Base-by-base conservation (phyloP, 2,329 filamentous ascomycete genomes). In the Xylariaceae sp. region DNA sequence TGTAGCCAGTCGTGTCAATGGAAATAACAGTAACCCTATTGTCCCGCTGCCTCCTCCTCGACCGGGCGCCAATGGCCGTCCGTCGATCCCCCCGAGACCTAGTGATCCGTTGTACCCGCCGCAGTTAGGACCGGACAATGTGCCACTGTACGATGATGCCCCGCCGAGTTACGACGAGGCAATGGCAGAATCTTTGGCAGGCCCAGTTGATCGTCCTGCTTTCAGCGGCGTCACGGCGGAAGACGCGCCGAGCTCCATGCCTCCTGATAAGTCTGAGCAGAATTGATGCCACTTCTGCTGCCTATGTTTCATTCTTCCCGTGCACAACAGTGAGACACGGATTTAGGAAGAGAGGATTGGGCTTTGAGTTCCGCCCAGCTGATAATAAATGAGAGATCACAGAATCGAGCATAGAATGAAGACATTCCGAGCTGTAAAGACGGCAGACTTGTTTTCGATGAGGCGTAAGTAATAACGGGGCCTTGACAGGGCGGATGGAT, bases 91-190 rank as follows among this genome's bases (percentile, higher is more conserved):
- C 44, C 64, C 67, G 11, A 65, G 63, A 45, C 65, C 65, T 4
- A 65, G 73, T 18, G 82, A 85, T 65, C 78, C 83, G 2, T 70
- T 83, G 6, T 86, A 85, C 62, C 84, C 83, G 13, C 82, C 84
- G 3, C 83, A 85, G 67, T 73, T 86, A 17, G 79, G 80, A 42
- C 72, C 74, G 7, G 67, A 71, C 9, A 76, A 73, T 2, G 78
- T 72, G 1, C 73, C 77, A 15, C 70, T 72, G 0, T 79, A 83
- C 64, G 87, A 90, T 37, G 91, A 94, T 58, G 90, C 91, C n/a
- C 92, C 93, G 15, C 92, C 92, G 6, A 96, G 90, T 69, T 97
- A 97, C 70, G 92, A 96, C 74, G 92, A 97, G 74, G 92, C 91
- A 10, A 87, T 97, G 75, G 92, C 91, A 5, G 87, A 90, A 64